Evolutionary conservation across 2,329 filamentous ascomycete species (phyloP).

Genomic region (Ceratocystis lukuohia): DNA sequence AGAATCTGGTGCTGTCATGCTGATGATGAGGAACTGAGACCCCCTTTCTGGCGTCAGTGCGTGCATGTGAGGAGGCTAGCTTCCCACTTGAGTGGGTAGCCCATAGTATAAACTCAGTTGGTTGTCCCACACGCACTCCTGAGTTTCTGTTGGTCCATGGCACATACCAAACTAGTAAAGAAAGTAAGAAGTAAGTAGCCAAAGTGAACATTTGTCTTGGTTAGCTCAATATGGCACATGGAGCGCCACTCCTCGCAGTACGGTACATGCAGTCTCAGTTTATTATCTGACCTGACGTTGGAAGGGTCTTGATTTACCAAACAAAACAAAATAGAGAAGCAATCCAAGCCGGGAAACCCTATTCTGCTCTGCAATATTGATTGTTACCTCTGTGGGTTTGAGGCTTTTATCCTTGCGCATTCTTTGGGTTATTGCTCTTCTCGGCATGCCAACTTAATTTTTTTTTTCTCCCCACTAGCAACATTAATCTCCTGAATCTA

Average conservation of each 20-base stretch:
- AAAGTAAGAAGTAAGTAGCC: neutral
- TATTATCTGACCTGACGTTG: neutral
- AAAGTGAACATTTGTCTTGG: neutral
- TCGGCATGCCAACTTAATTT: neutral
- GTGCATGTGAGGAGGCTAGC: neutral
- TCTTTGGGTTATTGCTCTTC: neutral
- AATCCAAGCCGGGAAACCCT: neutral
- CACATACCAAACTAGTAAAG: neutral
- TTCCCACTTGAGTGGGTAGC: neutral
- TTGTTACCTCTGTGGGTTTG: neutral
- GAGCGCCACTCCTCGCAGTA: too few relatives aligned
- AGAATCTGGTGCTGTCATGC: neutral
- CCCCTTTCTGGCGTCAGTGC: slow-evolving; percentile 3
- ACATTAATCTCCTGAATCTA: slow-evolving; percentile 3
- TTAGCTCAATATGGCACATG: neutral
- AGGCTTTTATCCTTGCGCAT: neutral
- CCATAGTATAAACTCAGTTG: neutral
- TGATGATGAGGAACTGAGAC: neutral
- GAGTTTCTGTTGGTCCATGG: neutral
- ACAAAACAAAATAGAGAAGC: neutral
- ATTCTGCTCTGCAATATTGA: neutral
- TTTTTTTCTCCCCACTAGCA: neutral
- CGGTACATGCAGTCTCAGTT: neutral
- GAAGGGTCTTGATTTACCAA: neutral
- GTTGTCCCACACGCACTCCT: neutral